phyloP scores from a whole-genome alignment of 495 filamentous ascomycete genomes.

The Tuber melanosporum region DNA sequence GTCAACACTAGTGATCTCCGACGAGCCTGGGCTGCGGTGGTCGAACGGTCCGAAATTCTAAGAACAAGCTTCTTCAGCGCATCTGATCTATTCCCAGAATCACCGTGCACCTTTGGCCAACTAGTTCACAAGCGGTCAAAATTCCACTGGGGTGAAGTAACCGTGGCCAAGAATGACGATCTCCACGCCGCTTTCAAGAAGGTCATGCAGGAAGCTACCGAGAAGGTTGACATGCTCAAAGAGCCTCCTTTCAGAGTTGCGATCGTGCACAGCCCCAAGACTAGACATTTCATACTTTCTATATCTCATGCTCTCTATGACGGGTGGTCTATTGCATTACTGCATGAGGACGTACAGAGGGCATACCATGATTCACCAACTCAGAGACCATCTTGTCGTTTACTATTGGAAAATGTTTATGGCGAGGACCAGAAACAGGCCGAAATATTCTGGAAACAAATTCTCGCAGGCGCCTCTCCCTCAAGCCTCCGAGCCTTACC shows the following conservation, averaged over 20 bases:
- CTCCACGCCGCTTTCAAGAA: constrained; percentile 34
- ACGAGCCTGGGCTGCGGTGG: constrained; percentile 55
- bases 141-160: constrained; percentile 24
- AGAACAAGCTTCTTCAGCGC: constrained; percentile 64
- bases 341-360: constrained; percentile 59
- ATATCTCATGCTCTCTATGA: constrained; percentile 77
- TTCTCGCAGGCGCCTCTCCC: constrained; percentile 48
- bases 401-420: constrained; percentile 48
- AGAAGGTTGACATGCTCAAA: constrained; percentile 27
- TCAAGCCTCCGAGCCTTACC: constrained; percentile 39
- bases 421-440: constrained; percentile 43
- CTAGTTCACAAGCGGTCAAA: constrained; percentile 47
- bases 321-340: constrained; percentile 61
- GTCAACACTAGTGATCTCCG: constrained; percentile 52
- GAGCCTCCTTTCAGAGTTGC: constrained; percentile 41
- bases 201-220: constrained; percentile 27
- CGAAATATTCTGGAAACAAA: constrained; percentile 55
- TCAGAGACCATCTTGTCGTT: constrained; percentile 47
- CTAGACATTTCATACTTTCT: constrained; percentile 57
- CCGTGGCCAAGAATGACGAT: constrained; percentile 22
- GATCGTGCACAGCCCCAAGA: constrained; percentile 29
- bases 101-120: constrained; percentile 56
- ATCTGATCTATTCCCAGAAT: constrained; percentile 47
- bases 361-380: constrained; percentile 50
- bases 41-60: constrained; percentile 59